Evolutionary conservation across 495 filamentous ascomycete species (phyloP), one percentile per base, ranked within the genome.

Genomic region (Podospora fimiseda): DNA sequence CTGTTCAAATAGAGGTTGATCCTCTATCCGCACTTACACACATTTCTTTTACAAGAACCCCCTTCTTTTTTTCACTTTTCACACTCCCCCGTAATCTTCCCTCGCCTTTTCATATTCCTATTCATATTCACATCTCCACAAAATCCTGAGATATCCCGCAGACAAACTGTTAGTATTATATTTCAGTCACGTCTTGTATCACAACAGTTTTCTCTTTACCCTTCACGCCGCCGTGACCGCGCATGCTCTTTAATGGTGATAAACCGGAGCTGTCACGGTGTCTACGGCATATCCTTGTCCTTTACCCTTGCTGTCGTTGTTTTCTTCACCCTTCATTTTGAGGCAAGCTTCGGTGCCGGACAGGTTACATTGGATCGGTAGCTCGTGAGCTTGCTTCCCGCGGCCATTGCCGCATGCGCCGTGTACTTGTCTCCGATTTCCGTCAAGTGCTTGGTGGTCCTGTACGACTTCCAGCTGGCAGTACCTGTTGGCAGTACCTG

Each of bases 401-500:
- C 44, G 44, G 53, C 51, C 59, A 48, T 58, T 66, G 63, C 61
- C 60, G 63, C 61, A 60, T 56, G 66, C 60, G 66, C 58, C 62
- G 60, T 63, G 56, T 52, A 62, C 53, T 49, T 50, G 59, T 58
- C 71, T 64, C 73, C 70, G 69, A 70, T 71, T 52, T 51, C 50
- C 52, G 43, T 51, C 43, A 52, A 45, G 30, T 58, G 55, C 50
- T 24, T 30, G 36, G 49, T 64, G 51, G 60, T 55, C 57, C 49
- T 73, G 72, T 76, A 60, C 59, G 50, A 75, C 72, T 50, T 58
- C 57, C 45, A 71, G 61, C 60, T 75, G 70, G 69, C 71, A 65
- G 72, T 73, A 63, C 63, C 48, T 49, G 42, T 47, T 44, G 42
- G 42, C 42, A 42, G 39, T 42, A 42, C 39, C 39, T 18, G 15